Base-by-base conservation (phyloP, 2,329 filamentous ascomycete species). In the Cytospora leucostoma region DNA sequence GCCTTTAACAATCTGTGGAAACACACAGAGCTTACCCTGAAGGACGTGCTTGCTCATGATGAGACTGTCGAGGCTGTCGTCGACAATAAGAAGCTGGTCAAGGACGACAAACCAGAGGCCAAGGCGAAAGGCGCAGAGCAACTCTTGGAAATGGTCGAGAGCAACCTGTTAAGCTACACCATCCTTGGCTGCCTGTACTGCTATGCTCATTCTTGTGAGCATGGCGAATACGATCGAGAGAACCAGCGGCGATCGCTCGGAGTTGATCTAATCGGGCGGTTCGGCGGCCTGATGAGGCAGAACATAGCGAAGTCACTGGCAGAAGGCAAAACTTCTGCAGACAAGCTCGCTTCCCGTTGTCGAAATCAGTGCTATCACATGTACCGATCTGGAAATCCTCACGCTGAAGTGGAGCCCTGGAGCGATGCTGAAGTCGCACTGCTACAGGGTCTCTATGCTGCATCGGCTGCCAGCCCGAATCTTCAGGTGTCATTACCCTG, bases 151-250 rank as follows among this genome's bases (percentile, higher is more conserved):
- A 69, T 67, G 61, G 77, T 80, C 13, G 81, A 84, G 67, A 76
- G 76, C 27, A 78, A 79, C 40, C 70, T 87, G 32, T 81, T 82
- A 56, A 86, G 82, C 1, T 85, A 86, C 68, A 79, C 79, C 37
- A 77, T 83, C 11, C 76, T 87, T 17, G 82, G 82, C 13, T 87
- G 84, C 67, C 73, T 85, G n/a, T 80, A 86, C 58, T 87, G 84
- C 72, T 83, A 80, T 68, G 82, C 82, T 57, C 81, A 86, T 70
- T 85, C 84, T 13, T 87, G 84, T 64, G 84, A 87, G 68, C 84
- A 87, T 66, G 84, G 84, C 53, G 84, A 86, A 60, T 86, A 85
- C 58, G 81, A 84, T 61, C 71, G 74, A 7, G 80, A 82, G 57
- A 82, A 83, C 64, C 82, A 84, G 68, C 78, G 81, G 38, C 82